Evolutionary conservation across 768 basidiomycete genomes (phyloP).

Genomic region (Imleria badia): DNA sequence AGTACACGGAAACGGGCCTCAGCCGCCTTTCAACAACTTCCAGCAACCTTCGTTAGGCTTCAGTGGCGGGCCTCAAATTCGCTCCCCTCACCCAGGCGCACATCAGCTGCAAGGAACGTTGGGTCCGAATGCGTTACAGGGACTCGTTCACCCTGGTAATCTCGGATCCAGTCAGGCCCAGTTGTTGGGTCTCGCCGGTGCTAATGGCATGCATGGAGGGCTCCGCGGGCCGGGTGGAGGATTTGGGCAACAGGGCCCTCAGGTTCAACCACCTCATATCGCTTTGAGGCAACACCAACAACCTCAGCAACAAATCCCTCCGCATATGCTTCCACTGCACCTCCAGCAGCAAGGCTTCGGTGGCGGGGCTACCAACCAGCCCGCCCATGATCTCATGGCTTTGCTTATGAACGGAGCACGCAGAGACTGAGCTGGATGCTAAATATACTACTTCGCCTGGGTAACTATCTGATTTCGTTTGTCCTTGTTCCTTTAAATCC

Average conservation of each 20-base stretch:
- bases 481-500: conserved; percentile 6
- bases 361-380: conserved; percentile 49
- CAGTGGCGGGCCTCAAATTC: conserved; percentile 42
- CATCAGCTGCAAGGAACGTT: conserved; percentile 51
- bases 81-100: conserved; percentile 46
- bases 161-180: conserved; percentile 51
- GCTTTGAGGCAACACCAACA: conserved; percentile 35
- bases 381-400: conserved; percentile 77
- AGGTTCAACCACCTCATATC: conserved; percentile 31
- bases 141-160: conserved; percentile 51
- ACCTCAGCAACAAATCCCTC: conserved; percentile 52
- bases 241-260: conserved; percentile 34
- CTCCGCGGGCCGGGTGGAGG: conserved; percentile 48
- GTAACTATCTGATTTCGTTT: conserved; percentile 16
- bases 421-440: conserved; percentile 51
- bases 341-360: conserved; percentile 58
- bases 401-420: conserved; percentile 73
- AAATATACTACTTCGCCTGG: conserved; percentile 12
- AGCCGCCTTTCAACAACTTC: conserved; percentile 55
- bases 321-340: conserved; percentile 53
- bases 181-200: conserved; percentile 44
- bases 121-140: conserved; percentile 49
- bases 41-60: conserved; percentile 46
- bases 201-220: conserved; percentile 46
- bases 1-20: conserved; percentile 47